These are phyloP conservation scores for Handroanthus guayacan DNA, from an alignment of 257 asterid species.

Conservation along the genomic window DNA sequence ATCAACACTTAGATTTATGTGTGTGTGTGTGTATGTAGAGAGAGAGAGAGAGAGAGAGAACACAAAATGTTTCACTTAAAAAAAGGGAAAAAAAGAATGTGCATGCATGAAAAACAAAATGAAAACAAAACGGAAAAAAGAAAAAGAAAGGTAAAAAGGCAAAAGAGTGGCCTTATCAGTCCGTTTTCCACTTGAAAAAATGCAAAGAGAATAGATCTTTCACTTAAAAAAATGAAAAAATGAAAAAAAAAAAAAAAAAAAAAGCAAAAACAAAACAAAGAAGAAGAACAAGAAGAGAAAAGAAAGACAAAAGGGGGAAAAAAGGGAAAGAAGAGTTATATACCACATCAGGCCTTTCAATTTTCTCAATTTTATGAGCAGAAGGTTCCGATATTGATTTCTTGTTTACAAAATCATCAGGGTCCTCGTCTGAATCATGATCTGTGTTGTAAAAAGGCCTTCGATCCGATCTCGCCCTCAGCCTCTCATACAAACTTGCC, in stretches of 20 bases:
- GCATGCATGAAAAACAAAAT: background rate
- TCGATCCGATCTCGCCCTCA: constrained; percentile 79
- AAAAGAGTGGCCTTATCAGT: background rate
- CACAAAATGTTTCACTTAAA: constrained; percentile 1
- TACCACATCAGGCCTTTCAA: constrained; percentile 60
- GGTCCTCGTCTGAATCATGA: constrained; percentile 85
- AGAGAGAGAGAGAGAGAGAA: no score
- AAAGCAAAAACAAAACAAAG: no score
- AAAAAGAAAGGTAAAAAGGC: background rate
- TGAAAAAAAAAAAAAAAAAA: no score
- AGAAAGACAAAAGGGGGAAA: no score
- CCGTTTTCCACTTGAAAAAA: no score
- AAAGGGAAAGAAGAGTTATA: no score
- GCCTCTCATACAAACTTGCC: constrained; percentile 63
- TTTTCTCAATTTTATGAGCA: constrained; percentile 40
- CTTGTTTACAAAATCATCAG: constrained; percentile 42
- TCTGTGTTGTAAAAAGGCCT: constrained; percentile 81
- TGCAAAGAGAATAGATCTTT: no score
- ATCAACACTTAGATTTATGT: no score
- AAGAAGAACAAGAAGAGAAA: no score
- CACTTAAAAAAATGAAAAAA: no score
- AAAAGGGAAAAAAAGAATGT: background rate
- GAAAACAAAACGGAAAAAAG: background rate
- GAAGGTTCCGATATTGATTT: constrained; percentile 41
- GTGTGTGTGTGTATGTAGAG: no score